Evolutionary conservation across 2,329 filamentous ascomycete genomes (phyloP).

Genomic region (Fusarium sp.): DNA sequence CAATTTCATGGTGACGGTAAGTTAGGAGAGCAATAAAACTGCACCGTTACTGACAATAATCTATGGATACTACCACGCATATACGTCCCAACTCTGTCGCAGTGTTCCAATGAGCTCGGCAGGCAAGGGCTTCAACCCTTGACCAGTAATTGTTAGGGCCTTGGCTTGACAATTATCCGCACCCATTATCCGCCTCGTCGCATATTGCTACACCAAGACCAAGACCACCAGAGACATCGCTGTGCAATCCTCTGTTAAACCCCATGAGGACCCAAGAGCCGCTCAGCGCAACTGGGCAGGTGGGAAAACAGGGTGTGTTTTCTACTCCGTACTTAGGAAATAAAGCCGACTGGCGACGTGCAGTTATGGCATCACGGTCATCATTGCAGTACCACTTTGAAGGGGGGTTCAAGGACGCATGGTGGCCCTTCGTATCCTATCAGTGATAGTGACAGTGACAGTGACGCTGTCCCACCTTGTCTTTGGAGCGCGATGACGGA

Average conservation of each 20-base stretch:
- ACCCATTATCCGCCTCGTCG: conserved; percentile 34
- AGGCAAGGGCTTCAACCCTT: conserved; percentile 32
- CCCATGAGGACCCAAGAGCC: conserved; percentile 34
- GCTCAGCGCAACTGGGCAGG: conserved; percentile 34
- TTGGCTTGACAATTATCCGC: conserved; percentile 30
- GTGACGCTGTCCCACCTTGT: conserved; percentile 44
- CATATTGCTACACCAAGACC: conserved; percentile 40
- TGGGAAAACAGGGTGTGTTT: conserved; percentile 29
- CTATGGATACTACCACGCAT: no score
- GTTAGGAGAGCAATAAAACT: not conserved
- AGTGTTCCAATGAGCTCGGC: conserved; percentile 21
- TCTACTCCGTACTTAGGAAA: conserved; percentile 11
- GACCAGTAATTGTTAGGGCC: conserved; percentile 22
- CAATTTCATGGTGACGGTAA: conserved; percentile 21
- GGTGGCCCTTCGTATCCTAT: conserved; percentile 27
- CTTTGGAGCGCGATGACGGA: conserved; percentile 48
- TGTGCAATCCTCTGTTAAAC: conserved; percentile 31
- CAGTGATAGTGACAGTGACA: conserved; percentile 22
- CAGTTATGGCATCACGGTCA: conserved; percentile 49
- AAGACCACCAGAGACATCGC: conserved; percentile 4
- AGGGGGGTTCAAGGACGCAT: conserved; percentile 18
- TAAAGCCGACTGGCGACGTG: conserved; percentile 36
- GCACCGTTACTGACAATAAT: conserved; percentile 3
- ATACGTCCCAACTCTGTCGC: conserved; percentile 21
- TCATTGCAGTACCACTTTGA: conserved; percentile 47